phyloP scores from a whole-genome alignment of 2,329 filamentous ascomycete species.

The Fusarium tupiense region DNA sequence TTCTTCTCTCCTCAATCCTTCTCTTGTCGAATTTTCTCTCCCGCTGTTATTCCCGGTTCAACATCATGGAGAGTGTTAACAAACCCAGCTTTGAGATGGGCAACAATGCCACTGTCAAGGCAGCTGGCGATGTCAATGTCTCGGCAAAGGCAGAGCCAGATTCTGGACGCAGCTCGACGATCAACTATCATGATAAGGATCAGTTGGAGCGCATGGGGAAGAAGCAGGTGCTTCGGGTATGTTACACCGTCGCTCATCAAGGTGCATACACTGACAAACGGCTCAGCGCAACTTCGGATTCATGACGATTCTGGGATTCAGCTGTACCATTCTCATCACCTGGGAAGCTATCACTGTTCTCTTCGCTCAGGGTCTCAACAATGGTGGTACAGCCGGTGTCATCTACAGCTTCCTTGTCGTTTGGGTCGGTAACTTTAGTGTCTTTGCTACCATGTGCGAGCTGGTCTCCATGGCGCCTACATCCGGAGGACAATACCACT shows the following conservation, averaged over 20 bases:
- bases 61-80: conserved; percentile 34
- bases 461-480: conserved; percentile 60
- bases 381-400: conserved; percentile 63
- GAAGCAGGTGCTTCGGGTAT: conserved; percentile 39
- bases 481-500: conserved; percentile 68
- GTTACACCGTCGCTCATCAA: neutral
- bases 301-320: conserved; percentile 61
- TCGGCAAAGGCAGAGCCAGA: conserved; percentile 27
- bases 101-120: conserved; percentile 28
- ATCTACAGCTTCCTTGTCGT: conserved; percentile 62
- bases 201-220: conserved; percentile 44
- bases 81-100: conserved; percentile 40
- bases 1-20: neutral
- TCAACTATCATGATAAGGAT: conserved; percentile 35
- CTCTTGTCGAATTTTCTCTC: neutral
- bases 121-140: conserved; percentile 10
- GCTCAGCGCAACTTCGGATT: conserved; percentile 57
- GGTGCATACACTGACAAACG: neutral
- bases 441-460: conserved; percentile 53
- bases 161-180: conserved; percentile 20
- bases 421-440: conserved; percentile 57
- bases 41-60: neutral
- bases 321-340: conserved; percentile 62
- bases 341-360: conserved; percentile 58
- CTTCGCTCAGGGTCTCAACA: conserved; percentile 51